Base-by-base conservation (phyloP, 495 filamentous ascomycete genomes). In the Hypoxylon lienhwacheense region DNA sequence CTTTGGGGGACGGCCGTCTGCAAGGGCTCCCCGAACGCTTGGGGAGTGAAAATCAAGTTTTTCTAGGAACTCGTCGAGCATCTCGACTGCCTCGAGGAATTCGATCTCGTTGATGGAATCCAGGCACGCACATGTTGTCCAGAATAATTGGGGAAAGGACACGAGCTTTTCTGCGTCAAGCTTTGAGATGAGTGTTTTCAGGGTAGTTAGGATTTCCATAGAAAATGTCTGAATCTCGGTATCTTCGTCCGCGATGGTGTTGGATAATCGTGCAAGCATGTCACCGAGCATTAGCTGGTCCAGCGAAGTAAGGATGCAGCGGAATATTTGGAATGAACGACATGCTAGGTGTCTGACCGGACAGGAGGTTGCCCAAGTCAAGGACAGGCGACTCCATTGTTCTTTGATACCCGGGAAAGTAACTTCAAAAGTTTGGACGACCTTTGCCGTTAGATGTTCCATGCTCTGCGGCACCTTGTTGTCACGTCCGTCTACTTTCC, bases 291-390 rank as follows among this genome's bases (percentile, higher is more conserved):
- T 97, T 41, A 81, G 71, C 49, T 91, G 90, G 64, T 97, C 95
- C 16, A 97, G 71, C 1, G 89, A 88, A 7, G 87, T 91, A 26
- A 92, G 82, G 43, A 97, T 89, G 66, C 91, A 97, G 7, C 93
- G 81, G 75, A 97, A 99, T 1, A 97, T 86, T 68, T 99, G 95
- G 69, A 99, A 96, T 5, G 95, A 97, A 33, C 93, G 83, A 65
- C 93, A 99, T 1, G 93, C 93, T 28, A 97, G 74, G 73, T 99
- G 93, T 22, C 89, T 79, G n/a, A 97, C 95, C 0, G 93, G 89
- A 64, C 95, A 99, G 4, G 89, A 93, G 0, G 93, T 96, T 21
- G 95, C 93, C 93, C 93, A 99, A 43, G 85, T 87, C 52, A 99
- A 74, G 0, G 91, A 89, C 47, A 92, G 79, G 63, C 88, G 90